These are phyloP conservation scores for Penicillium ochrochloron DNA, from an alignment of 495 filamentous ascomycete species.

Conservation along the genomic window DNA sequence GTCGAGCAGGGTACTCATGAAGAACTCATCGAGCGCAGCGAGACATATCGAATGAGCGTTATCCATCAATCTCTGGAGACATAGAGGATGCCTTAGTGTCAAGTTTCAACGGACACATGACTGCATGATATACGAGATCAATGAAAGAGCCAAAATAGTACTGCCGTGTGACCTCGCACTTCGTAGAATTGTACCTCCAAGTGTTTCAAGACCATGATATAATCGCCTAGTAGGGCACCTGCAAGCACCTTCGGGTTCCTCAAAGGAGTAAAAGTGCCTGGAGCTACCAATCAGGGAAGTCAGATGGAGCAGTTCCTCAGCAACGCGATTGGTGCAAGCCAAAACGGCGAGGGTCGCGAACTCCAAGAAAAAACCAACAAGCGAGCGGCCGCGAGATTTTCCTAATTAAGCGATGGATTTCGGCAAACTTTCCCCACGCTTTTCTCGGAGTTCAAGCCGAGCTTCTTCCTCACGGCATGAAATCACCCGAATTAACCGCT, in stretches of 20 bases:
- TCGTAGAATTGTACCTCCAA: neutral
- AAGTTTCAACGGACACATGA: neutral
- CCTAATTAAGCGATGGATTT: neutral
- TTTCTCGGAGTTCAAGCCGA: neutral
- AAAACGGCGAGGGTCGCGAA: neutral
- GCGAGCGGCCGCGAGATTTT: neutral
- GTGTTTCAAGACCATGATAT: neutral
- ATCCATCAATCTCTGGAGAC: conserved; percentile 42
- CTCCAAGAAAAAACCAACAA: neutral
- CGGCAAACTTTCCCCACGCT: neutral
- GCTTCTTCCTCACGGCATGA: neutral
- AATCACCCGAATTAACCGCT: neutral
- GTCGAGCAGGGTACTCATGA: conserved; percentile 71
- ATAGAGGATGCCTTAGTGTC: conserved; percentile 11
- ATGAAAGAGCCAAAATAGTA: neutral
- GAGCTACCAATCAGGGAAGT: conserved; percentile 1
- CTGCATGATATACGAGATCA: neutral
- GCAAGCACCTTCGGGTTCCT: neutral
- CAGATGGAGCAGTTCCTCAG: neutral
- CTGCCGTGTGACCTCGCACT: neutral
- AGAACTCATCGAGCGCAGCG: conserved; percentile 63
- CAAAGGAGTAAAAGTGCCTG: conserved; percentile 11
- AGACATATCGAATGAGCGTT: conserved; percentile 61
- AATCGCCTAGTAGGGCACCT: neutral
- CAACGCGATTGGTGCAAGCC: neutral